Percentiles rank a stretch among this genome's conserved stretches.
These are phyloP conservation scores for Naganishia friedmannii DNA, from an alignment of 768 basidiomycete genomes.

Conservation along the genomic window DNA sequence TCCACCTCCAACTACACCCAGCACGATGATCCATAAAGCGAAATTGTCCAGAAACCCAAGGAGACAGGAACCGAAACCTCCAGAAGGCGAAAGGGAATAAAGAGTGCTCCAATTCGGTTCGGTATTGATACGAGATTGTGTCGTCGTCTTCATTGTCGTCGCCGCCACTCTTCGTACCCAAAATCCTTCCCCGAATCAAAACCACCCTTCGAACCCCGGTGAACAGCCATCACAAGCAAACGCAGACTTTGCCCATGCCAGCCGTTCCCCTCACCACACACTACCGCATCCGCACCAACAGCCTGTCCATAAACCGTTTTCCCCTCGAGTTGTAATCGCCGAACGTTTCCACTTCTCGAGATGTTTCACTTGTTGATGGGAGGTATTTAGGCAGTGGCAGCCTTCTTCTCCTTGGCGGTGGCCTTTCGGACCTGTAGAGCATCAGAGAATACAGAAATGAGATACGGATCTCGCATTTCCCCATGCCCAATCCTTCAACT, in stretches of 20 bases:
- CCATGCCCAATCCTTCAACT: background rate
- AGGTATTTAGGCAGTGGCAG: slow-evolving; percentile 45
- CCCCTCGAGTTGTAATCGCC: background rate
- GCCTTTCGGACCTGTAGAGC: slow-evolving; percentile 48
- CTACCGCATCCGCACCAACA: background rate
- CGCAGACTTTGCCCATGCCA: background rate
- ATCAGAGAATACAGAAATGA: background rate
- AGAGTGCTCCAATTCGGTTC: background rate
- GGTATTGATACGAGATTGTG: background rate
- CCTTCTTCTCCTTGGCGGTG: slow-evolving; percentile 54
- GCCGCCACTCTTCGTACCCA: background rate
- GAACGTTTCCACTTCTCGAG: slow-evolving; percentile 9
- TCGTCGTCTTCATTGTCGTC: background rate
- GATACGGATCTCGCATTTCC: background rate
- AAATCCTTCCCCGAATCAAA: background rate
- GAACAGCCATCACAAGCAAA: slow-evolving; percentile 5
- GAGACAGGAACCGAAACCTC: background rate
- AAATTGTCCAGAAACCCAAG: slow-evolving; percentile 4
- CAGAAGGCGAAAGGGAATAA: slow-evolving; percentile 20
- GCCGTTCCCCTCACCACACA: background rate
- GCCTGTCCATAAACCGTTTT: background rate
- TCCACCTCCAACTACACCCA: background rate
- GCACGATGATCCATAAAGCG: slow-evolving; percentile 5
- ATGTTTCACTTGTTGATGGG: slow-evolving; percentile 1
- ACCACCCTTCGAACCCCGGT: slow-evolving; percentile 7